These are phyloP conservation scores for Mortierella sp. DNA, from an alignment of 371 early-diverging fungal genomes.

Conservation along the genomic window DNA sequence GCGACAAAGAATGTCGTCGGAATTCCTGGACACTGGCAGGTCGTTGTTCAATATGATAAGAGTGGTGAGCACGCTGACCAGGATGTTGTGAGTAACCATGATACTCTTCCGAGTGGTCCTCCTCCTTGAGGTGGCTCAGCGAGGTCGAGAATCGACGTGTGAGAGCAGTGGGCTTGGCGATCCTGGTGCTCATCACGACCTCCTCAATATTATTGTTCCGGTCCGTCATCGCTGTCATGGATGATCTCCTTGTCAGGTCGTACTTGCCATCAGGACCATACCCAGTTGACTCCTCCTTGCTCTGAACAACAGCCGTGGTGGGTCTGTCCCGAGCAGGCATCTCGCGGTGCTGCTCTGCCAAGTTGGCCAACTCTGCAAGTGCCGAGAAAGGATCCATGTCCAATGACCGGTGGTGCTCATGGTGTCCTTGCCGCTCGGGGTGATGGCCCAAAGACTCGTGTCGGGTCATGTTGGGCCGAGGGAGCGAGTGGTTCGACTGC, in stretches of 20 bases:
- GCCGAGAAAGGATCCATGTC: slow-evolving; percentile 42
- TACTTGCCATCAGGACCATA: slow-evolving; percentile 3
- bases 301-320: slow-evolving; percentile 29
- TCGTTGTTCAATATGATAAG: slow-evolving; percentile 24
- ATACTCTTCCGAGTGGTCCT: slow-evolving; percentile 27
- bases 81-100: not conserved
- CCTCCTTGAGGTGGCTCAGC: slow-evolving; percentile 37
- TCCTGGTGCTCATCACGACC: slow-evolving; percentile 13
- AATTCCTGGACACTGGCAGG: not conserved
- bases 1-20: slow-evolving; percentile 3
- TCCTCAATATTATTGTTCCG: slow-evolving; percentile 18
- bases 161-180: slow-evolving; percentile 12
- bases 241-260: not conserved
- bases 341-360: slow-evolving; percentile 42
- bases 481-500: slow-evolving; percentile 34
- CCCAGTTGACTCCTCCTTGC: slow-evolving; percentile 12
- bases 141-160: slow-evolving; percentile 41
- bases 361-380: slow-evolving; percentile 44
- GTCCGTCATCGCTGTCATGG: not conserved
- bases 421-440: slow-evolving; percentile 7
- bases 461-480: slow-evolving; percentile 36
- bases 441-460: slow-evolving; percentile 35
- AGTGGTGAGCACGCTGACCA: slow-evolving; percentile 1
- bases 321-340: slow-evolving; percentile 22
- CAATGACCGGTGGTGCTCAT: slow-evolving; percentile 34